Evolutionary conservation across 2,329 filamentous ascomycete species (phyloP), one percentile per base, ranked within the genome.

Genomic region (Colletotrichum sp.): DNA sequence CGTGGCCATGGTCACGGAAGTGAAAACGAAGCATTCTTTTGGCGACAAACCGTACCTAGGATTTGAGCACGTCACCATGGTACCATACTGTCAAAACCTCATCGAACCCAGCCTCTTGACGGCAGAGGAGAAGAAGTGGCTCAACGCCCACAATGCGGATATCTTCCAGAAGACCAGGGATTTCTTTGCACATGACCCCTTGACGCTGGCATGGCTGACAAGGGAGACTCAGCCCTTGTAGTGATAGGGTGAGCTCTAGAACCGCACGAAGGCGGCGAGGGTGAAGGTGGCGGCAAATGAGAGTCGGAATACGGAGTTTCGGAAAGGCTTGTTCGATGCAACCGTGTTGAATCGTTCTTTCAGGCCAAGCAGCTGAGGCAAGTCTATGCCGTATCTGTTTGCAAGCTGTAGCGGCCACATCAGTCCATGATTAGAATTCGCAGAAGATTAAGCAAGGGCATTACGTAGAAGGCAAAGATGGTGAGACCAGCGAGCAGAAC

Each of bases 61-160:
- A 5, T 99, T 99, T 80, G 96, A 99, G 87, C 95, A 98, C 84
- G 96, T 99, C 79, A 99, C 97, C 0, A 95, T 99, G 95, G 95
- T 96, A 21, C 97, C 97, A 0, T 96, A 98, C 86, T 98, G 96
- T 86, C 92, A 93, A 77, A 98, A 95, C 77, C 87, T 99, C 78
- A 96, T 98, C 78, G 95, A 99, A 80, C 87, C 90, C 71, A 88
- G 83, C 68, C 87, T 98, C 39, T 86, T 99, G 79, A 96, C 93
- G 0, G 87, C 89, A 6, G 89, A 87, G 15, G 97, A 99, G 87
- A 95, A 93, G 86, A 86, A 90, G 76, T 99, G 96, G 95, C 86
- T 99, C 79, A 98, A 99, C 81, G 89, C 92, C 57, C 98, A 98
- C 83, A 95, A 98, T 83, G 86, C 89, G 39, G 93, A 97, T 83